Base-by-base conservation (phyloP, 164 flowering plant species). In the Paratinospora sagittata region DNA sequence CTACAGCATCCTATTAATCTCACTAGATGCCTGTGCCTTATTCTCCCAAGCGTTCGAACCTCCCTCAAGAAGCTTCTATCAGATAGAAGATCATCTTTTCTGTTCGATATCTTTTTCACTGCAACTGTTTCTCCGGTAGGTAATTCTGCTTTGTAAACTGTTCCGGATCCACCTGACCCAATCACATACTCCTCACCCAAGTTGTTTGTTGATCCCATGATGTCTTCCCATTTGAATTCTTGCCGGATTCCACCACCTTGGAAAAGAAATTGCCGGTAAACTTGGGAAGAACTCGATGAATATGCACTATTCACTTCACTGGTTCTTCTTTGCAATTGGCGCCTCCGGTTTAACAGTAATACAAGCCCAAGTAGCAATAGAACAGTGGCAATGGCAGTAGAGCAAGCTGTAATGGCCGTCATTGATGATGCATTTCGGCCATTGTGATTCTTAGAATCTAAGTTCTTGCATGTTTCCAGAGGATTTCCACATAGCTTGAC, bases 121-220 rank as follows among this genome's bases (percentile, higher is more conserved):
- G 99, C 99, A 0, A 96, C 81, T 2, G 80, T 87, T 62, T 89
- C 91, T 66, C 97, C 95, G 1, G 70, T 73, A 4, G 77, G 69
- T 67, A 96, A 60, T 57, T 90, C 95, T 3, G 93, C 98, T 70
- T 76, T 89, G 86, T 90, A 96, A 33, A 96, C 75, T 8, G 82
- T 89, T 36, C 99, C 98, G 0, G 98, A 89, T 9, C 99, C 99
- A 30, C 99, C 99, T 2, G 95, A 82, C 24, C 98, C 99, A 27
- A 96, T 85, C 39, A 90, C 81, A 74, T 79, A 91, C 72, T 87
- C 89, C 14, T 91, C 88, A 39, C 91, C 87, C 7, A 91, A 85
- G 72, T 91, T 81, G 72, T 87, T 81, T 52, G 99, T 95, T 66
- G 96, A 97, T 69, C 78, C 85, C 98, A 90, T 90, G 23, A 96